Conservation (phyloP, 2,329 filamentous ascomycete species). For the Neofusicoccum sp. region DNA sequence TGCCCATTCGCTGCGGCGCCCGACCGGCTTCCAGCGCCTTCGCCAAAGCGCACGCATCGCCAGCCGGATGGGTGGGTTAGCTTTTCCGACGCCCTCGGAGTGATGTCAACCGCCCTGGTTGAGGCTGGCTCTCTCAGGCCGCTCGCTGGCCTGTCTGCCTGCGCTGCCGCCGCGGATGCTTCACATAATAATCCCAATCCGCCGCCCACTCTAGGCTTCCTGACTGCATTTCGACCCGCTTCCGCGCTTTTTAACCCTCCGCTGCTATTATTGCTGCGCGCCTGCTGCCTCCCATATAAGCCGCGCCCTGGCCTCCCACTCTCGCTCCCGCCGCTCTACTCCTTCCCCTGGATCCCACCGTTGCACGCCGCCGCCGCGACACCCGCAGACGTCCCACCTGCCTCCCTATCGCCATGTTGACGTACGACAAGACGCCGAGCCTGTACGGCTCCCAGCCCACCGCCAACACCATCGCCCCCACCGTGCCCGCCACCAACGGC, state of each 20-base stretch:
- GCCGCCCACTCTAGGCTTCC: constrained; percentile 9
- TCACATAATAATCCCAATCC: constrained; percentile 11
- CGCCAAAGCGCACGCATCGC: not conserved
- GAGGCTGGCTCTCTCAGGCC: constrained; percentile 12
- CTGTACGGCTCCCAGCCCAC: constrained; percentile 17
- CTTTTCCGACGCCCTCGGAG: constrained; percentile 13
- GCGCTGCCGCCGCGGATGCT: constrained; percentile 1
- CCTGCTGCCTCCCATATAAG: not conserved
- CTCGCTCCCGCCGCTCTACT: not conserved
- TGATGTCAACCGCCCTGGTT: constrained; percentile 19
- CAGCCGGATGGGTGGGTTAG: constrained; percentile 10
- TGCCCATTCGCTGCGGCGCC: constrained; percentile 5
- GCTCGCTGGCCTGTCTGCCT: constrained; percentile 13
- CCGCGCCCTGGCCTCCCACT: constrained; percentile 1
- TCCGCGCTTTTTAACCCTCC: not conserved
- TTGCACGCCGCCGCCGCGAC: not conserved
- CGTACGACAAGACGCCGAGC: constrained; percentile 20
- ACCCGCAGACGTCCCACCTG: not conserved
- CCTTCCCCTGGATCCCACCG: not conserved
- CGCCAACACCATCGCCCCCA: constrained; percentile 9
- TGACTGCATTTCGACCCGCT: constrained; percentile 7
- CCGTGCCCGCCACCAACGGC: constrained; percentile 6
- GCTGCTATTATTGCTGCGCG: not conserved
- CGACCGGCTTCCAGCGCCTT: constrained; percentile 9
- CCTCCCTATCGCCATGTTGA: constrained; percentile 19